Evolutionary conservation across 208 protist genomes (phyloP), one percentile per base, ranked within the genome.

Genomic region (Leishmania tarentolae): DNA sequence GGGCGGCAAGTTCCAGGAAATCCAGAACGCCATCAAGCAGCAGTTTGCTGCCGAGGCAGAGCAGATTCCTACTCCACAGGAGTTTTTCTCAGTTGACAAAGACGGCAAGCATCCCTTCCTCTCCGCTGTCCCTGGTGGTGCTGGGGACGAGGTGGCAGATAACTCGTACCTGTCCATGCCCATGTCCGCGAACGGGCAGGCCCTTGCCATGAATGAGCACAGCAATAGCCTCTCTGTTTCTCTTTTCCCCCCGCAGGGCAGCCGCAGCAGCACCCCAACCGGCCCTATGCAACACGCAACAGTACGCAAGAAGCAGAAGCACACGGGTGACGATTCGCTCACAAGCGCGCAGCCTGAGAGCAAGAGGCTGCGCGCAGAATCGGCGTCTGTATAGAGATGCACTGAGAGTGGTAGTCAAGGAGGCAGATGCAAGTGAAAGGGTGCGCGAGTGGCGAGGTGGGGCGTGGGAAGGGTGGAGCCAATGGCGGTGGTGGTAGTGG

Each of bases 211-310:
- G 63, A 85, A 85, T 70, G 83, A 90, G 61, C 78, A 86, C 86
- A 91, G 87, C 80, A 88, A 96, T 84, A 94, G 91, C 75, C 91
- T 94, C 76, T 95, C 91, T 17, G 77, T 95, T 24, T 96, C 92
- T 11, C 83, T 95, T 42, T 97, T 97, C 72, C 92, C 92, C 0
- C 87, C 88, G 21, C 92, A 97, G 65, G 83, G 89, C 31, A 84
- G 86, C 79, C 83, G 85, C 66, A 88, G 78, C 78, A 89, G 78
- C 71, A 85, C 80, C 21, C 79, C 73, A 17, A 83, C 59, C 53
- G 87, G 82, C 7, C 82, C 90, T 13, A 80, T 95, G 70, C 85
- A 95, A 47, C 83, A 86, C 56, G 93, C 89, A 2, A 80, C 85
- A 44, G 92, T 89, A 74, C 86, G 88, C 76, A 94, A 96, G 85